Evolutionary conservation across 495 filamentous ascomycete species (phyloP).

Genomic region (Astrothelium subdiscretum): DNA sequence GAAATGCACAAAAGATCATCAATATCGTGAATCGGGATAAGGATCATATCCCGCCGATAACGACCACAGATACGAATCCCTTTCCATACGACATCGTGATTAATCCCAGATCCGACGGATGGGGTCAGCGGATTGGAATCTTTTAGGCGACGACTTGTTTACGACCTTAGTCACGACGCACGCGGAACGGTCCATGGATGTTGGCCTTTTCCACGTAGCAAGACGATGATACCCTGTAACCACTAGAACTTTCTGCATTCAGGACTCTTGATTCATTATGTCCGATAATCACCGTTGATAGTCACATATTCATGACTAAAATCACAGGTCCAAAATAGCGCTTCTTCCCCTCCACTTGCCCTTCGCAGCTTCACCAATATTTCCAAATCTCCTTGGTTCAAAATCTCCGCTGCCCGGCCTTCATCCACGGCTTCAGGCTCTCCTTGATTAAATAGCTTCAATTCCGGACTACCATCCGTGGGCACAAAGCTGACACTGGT

Average conservation of each 20-base stretch:
- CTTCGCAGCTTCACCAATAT: slow-evolving; percentile 30
- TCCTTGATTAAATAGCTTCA: slow-evolving; percentile 79
- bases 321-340: slow-evolving; percentile 90
- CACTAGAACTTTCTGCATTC: neutral
- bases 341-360: slow-evolving; percentile 33
- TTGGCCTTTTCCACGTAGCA: neutral
- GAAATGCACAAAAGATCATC: slow-evolving; percentile 78
- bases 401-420: slow-evolving; percentile 67
- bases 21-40: slow-evolving; percentile 75
- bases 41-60: slow-evolving; percentile 96
- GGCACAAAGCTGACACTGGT: slow-evolving; percentile 91
- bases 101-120: slow-evolving; percentile 65
- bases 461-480: slow-evolving; percentile 62
- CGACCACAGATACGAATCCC: slow-evolving; percentile 80
- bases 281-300: slow-evolving; percentile 87
- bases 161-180: neutral
- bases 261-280: slow-evolving; percentile 30
- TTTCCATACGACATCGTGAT: slow-evolving; percentile 90
- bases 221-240: neutral
- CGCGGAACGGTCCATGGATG: neutral
- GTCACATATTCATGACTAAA: slow-evolving; percentile 96
- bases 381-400: slow-evolving; percentile 58
- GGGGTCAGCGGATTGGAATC: slow-evolving; percentile 69
- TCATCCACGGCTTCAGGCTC: slow-evolving; percentile 93
- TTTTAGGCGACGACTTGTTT: slow-evolving; percentile 38